A percentile compares a stretch with the other conserved stretches of the same genome.
phyloP scores from a whole-genome alignment of 2,329 filamentous ascomycete genomes.

The Amylocarpus encephaloides region DNA sequence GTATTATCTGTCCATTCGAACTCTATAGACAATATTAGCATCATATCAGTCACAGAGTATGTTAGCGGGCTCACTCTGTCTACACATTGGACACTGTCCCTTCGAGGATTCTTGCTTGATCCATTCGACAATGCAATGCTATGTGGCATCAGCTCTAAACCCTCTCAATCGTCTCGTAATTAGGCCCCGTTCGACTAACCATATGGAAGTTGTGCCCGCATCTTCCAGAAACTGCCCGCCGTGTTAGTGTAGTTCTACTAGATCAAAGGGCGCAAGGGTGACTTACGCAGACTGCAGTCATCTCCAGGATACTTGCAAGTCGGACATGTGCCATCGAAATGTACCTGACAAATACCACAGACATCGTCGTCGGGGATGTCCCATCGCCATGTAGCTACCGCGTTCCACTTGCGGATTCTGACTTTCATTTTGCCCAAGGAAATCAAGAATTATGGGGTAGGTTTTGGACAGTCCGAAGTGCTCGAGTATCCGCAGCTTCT shows the following conservation, averaged over 20 bases:
- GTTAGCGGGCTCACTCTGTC: constrained; percentile 65
- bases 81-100: constrained; percentile 95
- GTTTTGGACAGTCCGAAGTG: too few species aligned
- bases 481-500: background rate
- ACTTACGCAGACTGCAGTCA: constrained; percentile 82
- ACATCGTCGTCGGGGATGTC: constrained; percentile 96
- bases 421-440: constrained; percentile 67
- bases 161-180: background rate
- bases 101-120: constrained; percentile 91
- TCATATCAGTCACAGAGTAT: background rate
- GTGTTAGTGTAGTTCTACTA: too few species aligned
- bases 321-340: constrained; percentile 96
- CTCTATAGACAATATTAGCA: constrained; percentile 32
- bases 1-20: constrained; percentile 41
- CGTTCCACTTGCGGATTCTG: constrained; percentile 87
- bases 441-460: too few species aligned
- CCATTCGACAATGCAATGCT: constrained; percentile 97
- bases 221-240: constrained; percentile 72
- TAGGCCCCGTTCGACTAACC: constrained; percentile 44
- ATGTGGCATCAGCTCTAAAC: background rate
- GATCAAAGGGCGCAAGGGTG: background rate
- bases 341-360: constrained; percentile 95
- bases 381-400: constrained; percentile 96
- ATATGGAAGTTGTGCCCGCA: constrained; percentile 98
- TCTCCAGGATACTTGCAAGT: constrained; percentile 98